Conservation (phyloP, 345 rosid species). For the Populus davidiana region DNA sequence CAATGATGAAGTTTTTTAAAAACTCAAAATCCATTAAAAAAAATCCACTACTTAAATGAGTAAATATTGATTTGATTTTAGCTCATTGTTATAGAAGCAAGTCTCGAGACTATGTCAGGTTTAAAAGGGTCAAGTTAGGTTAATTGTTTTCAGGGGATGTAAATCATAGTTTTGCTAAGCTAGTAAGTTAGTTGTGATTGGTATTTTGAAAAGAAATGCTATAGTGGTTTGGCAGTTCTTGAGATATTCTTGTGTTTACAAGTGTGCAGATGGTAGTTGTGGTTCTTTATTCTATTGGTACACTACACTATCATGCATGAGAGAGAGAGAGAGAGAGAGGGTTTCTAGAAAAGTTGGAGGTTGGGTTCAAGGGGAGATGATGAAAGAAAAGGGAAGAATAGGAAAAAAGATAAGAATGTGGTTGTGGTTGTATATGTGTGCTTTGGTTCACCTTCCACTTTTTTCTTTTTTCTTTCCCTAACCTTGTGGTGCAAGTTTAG, state of each 20-base stretch:
- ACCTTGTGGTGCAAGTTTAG: conserved; percentile 54
- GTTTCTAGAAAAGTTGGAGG: conserved; percentile 57
- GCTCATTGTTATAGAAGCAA: background rate
- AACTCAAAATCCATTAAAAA: background rate
- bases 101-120: background rate
- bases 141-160: background rate
- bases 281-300: conserved; percentile 48
- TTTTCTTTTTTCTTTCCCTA: conserved; percentile 3
- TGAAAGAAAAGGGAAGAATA: conserved; percentile 17
- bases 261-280: conserved; percentile 43
- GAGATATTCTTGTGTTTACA: conserved; percentile 27
- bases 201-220: conserved; percentile 28
- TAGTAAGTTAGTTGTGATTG: conserved; percentile 34
- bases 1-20: background rate
- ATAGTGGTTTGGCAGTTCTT: conserved; percentile 31
- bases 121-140: background rate
- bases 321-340: conserved; percentile 28
- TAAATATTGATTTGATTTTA: background rate
- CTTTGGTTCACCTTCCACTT: conserved; percentile 67
- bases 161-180: background rate
- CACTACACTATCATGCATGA: conserved; percentile 29
- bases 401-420: conserved; percentile 28
- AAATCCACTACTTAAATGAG: background rate
- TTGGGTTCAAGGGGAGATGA: conserved; percentile 36
- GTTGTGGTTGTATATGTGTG: conserved; percentile 50